Evolutionary conservation across 2,329 filamentous ascomycete species (phyloP), one percentile per base, ranked within the genome.

Genomic region (Harringtonia lauricola): DNA sequence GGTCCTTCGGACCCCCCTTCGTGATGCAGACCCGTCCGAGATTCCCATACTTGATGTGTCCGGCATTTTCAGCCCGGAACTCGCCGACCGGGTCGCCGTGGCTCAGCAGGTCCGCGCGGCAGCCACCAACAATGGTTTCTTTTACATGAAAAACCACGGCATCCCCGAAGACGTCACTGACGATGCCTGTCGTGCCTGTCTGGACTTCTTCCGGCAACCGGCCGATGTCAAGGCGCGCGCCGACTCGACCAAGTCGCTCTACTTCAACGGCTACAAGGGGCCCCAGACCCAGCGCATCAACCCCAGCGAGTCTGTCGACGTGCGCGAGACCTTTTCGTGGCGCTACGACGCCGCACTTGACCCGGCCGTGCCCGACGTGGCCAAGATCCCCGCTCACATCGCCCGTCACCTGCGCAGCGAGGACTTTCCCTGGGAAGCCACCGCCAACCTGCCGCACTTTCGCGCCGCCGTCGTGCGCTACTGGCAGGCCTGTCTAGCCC

Each of bases 241-340:
- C 4, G 51, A 53, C 15, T 59, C 59, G 2, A 51, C 49, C 10
- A 70, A 74, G 24, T 78, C 72, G 1, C 72, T 73, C 12, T 75
- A 78, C 53, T 77, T 79, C 46, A 60, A 80, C 2, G 76, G 76
- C 1, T 80, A 79, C 52, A 73, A 69, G 47, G 65, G 62, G 1
- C 76, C 3, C 66, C 68, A 1, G 70, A 72, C 1, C 56, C 60
- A 45, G 52, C 57, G 24, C 74, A 80, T 75, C 45, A 76, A 73
- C 46, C 65, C 65, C 0, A 62, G 60, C 30, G 72, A 74, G 53
- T 64, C 63, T 21, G 52, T 64, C 48, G 76, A 76, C 48, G 57
- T 68, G 39, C 66, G 71, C 28, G 72, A 79, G 57, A 65, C 63
- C 9, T 71, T 71, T 49, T 62, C 62, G 3, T 71, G 72, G 56